These are phyloP conservation scores for Punica granatum DNA, from an alignment of 345 rosid genomes.

Conservation along the genomic window DNA sequence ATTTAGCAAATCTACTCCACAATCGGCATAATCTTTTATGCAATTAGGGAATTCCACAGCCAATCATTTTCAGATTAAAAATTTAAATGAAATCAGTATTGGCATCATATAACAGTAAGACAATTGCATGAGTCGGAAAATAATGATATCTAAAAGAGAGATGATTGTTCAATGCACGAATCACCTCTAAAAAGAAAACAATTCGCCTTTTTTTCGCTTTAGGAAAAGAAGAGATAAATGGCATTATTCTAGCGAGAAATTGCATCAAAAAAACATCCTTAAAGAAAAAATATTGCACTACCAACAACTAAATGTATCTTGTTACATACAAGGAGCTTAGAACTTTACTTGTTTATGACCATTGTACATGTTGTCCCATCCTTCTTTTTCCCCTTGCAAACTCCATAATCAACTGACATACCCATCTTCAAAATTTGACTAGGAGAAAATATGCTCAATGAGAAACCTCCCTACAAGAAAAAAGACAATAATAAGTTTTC, in stretches of 20 bases:
- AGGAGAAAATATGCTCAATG: slow-evolving; percentile 57
- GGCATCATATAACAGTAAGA: no score
- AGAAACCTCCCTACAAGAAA: slow-evolving; percentile 61
- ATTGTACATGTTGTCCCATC: slow-evolving; percentile 69
- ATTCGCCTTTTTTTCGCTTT: not conserved
- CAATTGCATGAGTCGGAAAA: not conserved
- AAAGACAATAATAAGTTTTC: not conserved
- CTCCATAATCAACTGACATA: slow-evolving; percentile 75
- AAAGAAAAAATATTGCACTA: not conserved
- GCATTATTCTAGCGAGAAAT: not conserved
- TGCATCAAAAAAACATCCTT: not conserved
- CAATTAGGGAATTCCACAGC: not conserved
- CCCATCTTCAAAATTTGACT: slow-evolving; percentile 75
- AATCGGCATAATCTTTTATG: no score
- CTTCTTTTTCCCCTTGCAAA: slow-evolving; percentile 69
- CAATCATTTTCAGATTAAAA: not conserved
- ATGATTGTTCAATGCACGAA: no score
- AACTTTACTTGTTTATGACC: slow-evolving; percentile 63
- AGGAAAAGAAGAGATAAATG: not conserved
- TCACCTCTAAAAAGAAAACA: not conserved
- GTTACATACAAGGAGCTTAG: not conserved
- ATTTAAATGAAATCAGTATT: no score
- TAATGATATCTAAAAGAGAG: no score
- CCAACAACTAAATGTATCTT: not conserved
- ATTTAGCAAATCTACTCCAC: not conserved